These are phyloP conservation scores for Picea sitchensis DNA, from an alignment of 75 land plant genomes.

Conservation along the genomic window DNA sequence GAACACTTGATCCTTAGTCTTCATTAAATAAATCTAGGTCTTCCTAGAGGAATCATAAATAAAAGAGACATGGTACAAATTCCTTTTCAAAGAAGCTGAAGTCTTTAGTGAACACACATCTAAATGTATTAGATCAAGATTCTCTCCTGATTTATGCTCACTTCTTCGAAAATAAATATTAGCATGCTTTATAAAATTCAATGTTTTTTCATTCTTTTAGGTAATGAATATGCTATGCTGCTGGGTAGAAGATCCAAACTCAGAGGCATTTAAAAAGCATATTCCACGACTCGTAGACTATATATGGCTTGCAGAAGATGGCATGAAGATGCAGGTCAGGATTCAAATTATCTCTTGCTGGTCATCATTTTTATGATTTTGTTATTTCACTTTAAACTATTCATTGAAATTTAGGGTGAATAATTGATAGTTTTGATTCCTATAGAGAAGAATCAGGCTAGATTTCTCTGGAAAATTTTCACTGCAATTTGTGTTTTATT, in stretches of 20 bases:
- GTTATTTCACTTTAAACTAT: background rate
- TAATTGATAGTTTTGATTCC: background rate
- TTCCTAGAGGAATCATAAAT: too few species aligned
- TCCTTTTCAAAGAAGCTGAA: too few species aligned
- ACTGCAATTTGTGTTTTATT: background rate
- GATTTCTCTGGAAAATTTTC: background rate
- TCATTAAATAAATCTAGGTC: too few species aligned
- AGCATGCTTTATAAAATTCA: too few species aligned
- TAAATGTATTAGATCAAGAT: too few species aligned
- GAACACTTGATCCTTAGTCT: too few species aligned
- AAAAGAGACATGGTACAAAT: too few species aligned
- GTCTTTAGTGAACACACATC: too few species aligned
- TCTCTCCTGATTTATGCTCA: too few species aligned
- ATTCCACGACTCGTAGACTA: slow-evolving; percentile 78
- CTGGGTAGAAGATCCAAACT: slow-evolving; percentile 91
- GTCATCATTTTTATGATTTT: slow-evolving; percentile 7
- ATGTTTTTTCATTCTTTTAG: slow-evolving; percentile 19
- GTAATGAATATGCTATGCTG: slow-evolving; percentile 96
- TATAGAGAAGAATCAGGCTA: background rate
- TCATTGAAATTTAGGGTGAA: too few species aligned
- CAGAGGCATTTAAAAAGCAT: slow-evolving; percentile 91
- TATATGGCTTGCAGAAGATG: slow-evolving; percentile 98
- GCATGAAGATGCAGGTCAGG: slow-evolving; percentile 98
- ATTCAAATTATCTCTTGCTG: background rate
- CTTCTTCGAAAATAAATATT: too few species aligned